These are phyloP conservation scores for Podospora didyma DNA, from an alignment of 495 filamentous ascomycete species.

Conservation along the genomic window DNA sequence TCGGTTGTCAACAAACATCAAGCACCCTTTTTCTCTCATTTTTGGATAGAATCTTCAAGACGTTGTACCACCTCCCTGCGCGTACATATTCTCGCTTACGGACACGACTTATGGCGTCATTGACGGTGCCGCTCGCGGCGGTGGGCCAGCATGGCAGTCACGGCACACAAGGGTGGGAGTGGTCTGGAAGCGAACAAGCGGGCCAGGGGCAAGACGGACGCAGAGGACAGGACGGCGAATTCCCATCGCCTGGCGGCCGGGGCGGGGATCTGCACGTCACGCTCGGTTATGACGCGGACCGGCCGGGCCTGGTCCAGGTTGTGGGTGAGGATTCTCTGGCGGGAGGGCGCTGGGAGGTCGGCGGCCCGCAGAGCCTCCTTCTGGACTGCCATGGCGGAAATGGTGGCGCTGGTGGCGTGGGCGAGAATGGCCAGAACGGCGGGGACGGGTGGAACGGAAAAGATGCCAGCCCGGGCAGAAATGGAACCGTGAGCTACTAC, in stretches of 20 bases:
- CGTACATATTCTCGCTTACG: too few species aligned
- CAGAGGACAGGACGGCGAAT: constrained; percentile 5
- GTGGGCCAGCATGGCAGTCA: constrained; percentile 4
- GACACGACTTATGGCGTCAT: too few species aligned
- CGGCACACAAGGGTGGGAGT: constrained; percentile 10
- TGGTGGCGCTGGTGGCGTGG: constrained; percentile 11
- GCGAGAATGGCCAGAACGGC: constrained; percentile 20
- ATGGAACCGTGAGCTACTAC: constrained; percentile 19
- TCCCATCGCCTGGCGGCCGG: background rate
- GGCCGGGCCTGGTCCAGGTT: constrained; percentile 11
- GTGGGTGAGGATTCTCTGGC: background rate
- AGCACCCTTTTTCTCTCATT: too few species aligned
- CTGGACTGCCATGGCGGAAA: constrained; percentile 11
- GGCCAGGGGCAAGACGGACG: constrained; percentile 3
- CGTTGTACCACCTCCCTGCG: too few species aligned
- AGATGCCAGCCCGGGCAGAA: constrained; percentile 18
- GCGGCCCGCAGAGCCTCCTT: constrained; percentile 2
- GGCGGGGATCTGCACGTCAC: constrained; percentile 8
- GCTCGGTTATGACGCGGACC: constrained; percentile 4
- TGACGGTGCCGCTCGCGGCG: constrained; percentile 3
- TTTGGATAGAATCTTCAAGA: too few species aligned
- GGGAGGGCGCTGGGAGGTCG: constrained; percentile 5
- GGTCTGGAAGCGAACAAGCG: background rate
- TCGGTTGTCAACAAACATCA: too few species aligned
- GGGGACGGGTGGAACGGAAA: constrained; percentile 33